A percentile compares a stretch with the other conserved stretches of the same genome.
phyloP scores from a whole-genome alignment of 208 protist species.

The Porcisia hertigi region DNA sequence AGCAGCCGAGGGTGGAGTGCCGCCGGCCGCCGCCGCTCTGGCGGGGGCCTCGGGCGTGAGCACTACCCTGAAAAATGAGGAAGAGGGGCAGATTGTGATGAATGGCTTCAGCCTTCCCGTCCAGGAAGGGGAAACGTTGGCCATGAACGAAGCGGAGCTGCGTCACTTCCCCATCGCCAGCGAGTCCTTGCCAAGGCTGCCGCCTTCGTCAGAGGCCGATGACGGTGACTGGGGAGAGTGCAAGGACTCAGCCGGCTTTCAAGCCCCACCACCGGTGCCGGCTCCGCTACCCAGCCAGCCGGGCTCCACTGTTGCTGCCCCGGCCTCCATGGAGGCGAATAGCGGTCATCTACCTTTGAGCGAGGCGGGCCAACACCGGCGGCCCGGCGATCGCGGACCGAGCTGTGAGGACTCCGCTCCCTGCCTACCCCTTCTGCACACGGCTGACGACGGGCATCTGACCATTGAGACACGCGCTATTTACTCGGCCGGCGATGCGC shows the following conservation, averaged over 20 bases:
- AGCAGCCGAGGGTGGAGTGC: background rate
- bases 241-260: background rate
- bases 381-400: background rate
- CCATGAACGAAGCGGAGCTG: slow-evolving; percentile 10
- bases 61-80: background rate
- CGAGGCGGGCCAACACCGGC: background rate
- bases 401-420: slow-evolving; percentile 4
- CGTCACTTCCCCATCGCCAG: slow-evolving; percentile 9
- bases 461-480: slow-evolving; percentile 38
- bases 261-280: background rate
- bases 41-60: background rate
- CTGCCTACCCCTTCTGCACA: slow-evolving; percentile 31
- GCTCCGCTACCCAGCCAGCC: background rate
- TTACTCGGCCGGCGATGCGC: slow-evolving; percentile 38
- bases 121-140: background rate
- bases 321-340: background rate
- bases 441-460: slow-evolving; percentile 32
- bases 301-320: background rate
- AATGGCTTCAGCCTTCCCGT: background rate
- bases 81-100: background rate
- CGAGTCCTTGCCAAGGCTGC: slow-evolving; percentile 1
- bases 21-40: background rate
- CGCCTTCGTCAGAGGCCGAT: background rate
- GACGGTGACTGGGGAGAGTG: background rate
- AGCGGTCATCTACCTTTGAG: background rate